Evolutionary conservation across 1,139 yeast genomes (phyloP).

Genomic region (Yamadazyma buinensis): DNA sequence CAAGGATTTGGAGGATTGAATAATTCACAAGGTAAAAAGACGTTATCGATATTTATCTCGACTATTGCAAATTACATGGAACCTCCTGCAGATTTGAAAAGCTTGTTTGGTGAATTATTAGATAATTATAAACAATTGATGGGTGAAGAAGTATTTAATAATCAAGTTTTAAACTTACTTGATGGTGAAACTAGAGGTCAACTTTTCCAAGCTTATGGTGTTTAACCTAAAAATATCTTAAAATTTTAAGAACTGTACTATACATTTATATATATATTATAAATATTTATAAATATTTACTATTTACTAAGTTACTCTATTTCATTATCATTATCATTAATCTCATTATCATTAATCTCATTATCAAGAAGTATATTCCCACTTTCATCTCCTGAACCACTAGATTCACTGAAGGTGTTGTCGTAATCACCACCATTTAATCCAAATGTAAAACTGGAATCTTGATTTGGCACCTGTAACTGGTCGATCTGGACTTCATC

Average conservation of each 20-base stretch:
- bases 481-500: too few species aligned
- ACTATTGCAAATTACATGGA: conserved; percentile 60
- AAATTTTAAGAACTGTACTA: background rate
- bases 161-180: conserved; percentile 28
- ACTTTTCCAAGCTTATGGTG: conserved; percentile 17
- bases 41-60: conserved; percentile 54
- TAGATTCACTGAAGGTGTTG: background rate
- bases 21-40: conserved; percentile 42
- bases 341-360: conserved; percentile 7
- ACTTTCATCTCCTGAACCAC: conserved; percentile 6
- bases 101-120: conserved; percentile 43
- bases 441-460: background rate
- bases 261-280: background rate
- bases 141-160: conserved; percentile 39
- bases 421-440: background rate
- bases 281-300: background rate
- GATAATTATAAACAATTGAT: conserved; percentile 45
- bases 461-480: too few species aligned
- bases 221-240: conserved; percentile 4
- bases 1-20: conserved; percentile 51
- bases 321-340: conserved; percentile 8
- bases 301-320: conserved; percentile 6
- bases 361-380: conserved; percentile 6
- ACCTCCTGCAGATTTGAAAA: conserved; percentile 45
- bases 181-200: conserved; percentile 28